These are phyloP conservation scores for Lecanicillium sp. DNA, from an alignment of 2,329 filamentous ascomycete species.

Conservation along the genomic window DNA sequence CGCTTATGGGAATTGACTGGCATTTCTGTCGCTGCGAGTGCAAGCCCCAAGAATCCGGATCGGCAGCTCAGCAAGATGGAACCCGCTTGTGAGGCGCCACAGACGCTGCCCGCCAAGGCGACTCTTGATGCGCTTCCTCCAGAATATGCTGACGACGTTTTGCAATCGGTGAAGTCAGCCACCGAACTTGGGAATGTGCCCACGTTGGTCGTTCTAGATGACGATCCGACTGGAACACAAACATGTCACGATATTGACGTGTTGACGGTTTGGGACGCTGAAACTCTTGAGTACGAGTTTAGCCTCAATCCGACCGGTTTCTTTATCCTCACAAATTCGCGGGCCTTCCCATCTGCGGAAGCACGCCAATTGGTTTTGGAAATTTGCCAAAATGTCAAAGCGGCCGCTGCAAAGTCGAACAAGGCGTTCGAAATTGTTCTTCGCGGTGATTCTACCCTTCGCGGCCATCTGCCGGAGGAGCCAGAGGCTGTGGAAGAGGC, in stretches of 20 bases:
- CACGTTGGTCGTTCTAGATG: conserved; percentile 36
- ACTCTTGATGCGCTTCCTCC: conserved; percentile 16
- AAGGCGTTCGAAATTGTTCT: conserved; percentile 44
- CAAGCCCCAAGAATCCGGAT: background rate
- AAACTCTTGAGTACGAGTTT: conserved; percentile 36
- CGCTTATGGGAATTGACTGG: conserved; percentile 28
- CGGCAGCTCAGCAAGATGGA: background rate
- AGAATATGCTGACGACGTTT: conserved; percentile 14
- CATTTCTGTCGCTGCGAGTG: conserved; percentile 13
- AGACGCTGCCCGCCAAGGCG: conserved; percentile 12
- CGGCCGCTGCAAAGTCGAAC: conserved; percentile 29
- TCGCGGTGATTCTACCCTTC: conserved; percentile 45
- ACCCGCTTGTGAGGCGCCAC: no score
- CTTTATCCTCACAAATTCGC: conserved; percentile 52
- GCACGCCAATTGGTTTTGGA: conserved; percentile 36
- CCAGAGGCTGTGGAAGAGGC: conserved; percentile 40
- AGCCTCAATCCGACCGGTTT: conserved; percentile 33
- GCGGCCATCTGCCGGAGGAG: conserved; percentile 47
- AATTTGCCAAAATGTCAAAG: conserved; percentile 40
- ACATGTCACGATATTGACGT: conserved; percentile 50
- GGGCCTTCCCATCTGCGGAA: conserved; percentile 38
- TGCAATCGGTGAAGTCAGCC: conserved; percentile 12
- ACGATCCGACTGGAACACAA: conserved; percentile 52
- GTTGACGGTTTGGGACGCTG: conserved; percentile 42
- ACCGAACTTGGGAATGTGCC: conserved; percentile 17